Evolutionary conservation across 2,329 filamentous ascomycete genomes (phyloP), one percentile per base, ranked within the genome.

Genomic region (Ophiostoma sp.): DNA sequence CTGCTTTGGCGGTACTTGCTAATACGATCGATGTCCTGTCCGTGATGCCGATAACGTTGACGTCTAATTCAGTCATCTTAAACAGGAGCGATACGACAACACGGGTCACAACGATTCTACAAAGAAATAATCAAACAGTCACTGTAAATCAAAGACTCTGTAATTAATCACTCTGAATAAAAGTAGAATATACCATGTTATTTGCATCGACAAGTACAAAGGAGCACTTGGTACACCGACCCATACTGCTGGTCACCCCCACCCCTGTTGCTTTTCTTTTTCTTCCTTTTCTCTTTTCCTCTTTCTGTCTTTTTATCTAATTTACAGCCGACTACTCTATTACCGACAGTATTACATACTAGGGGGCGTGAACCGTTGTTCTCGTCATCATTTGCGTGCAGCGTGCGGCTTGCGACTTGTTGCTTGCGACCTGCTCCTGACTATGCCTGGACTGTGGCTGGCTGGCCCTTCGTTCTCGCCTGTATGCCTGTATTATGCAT

Each of bases 181-280:
- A 44, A 48, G 7, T 17, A 20, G 11, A 39, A 48, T 48, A 17
- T 48, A 57, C 27, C 27, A 31, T 31, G 27, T 31, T 57, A 57
- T 57, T 57, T 27, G 27, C 52, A 57, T 57, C 17, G 44, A 48
- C 44, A 48, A 48, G 44, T n/a, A 48, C 44, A 17, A n/a, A 57
- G 52, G 6, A 48, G 44, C 3, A 41, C 39, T 41, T 15, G 13
- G 44, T 20, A 62, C 57, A 62, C 57, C 57, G 57, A 62, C 57
- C 57, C 57, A 62, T 62, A 33, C 57, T 8, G 23, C 57, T 62
- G 57, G 57, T 62, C 57, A 33, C 57, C 52, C 48, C 52, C 57
- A 35, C 57, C 57, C 57, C 57, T 62, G 57, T 35, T 57, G 17
- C 4, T 27, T 57, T 57, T n/a, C n/a, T 54, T 23, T 54, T n/a